A percentile compares a stretch with the other conserved stretches of the same genome.
Evolutionary conservation across 2,329 filamentous ascomycete genomes (phyloP).

Genomic region (Alternaria gaisen): DNA sequence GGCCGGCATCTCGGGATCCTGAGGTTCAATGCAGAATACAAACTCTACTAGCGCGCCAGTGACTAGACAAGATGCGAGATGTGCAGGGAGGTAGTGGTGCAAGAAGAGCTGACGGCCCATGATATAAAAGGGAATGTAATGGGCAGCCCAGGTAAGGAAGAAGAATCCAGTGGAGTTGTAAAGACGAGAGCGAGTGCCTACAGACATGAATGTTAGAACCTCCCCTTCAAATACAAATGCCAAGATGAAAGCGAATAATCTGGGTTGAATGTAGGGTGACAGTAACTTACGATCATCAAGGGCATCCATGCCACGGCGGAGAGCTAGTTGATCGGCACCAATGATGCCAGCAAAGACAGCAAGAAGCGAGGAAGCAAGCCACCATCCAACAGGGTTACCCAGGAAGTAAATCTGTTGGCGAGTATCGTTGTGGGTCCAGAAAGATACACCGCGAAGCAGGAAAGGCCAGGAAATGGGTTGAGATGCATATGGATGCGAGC

Average conservation of each 20-base stretch:
- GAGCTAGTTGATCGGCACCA: conserved; percentile 89
- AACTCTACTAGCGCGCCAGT: conserved; percentile 94
- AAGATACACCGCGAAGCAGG: conserved; percentile 94
- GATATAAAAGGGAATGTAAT: conserved; percentile 96
- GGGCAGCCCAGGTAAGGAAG: conserved; percentile 96
- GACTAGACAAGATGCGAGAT: conserved; percentile 88
- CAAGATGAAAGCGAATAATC: conserved; percentile 5
- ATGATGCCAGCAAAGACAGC: conserved; percentile 94
- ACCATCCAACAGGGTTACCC: conserved; percentile 96
- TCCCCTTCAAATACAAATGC: conserved; percentile 13
- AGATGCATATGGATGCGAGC: conserved; percentile 94
- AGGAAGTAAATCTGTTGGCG: conserved; percentile 98
- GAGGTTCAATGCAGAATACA: conserved; percentile 88
- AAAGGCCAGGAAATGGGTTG: conserved; percentile 98
- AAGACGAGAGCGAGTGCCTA: conserved; percentile 87
- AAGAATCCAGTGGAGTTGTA: conserved; percentile 99
- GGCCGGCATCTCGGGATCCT: conserved; percentile 56
- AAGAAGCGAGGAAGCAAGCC: conserved; percentile 89
- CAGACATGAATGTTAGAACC: conserved; percentile 20
- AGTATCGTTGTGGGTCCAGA: conserved; percentile 98
- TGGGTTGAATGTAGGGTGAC: conserved; percentile 6
- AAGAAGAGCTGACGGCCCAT: conserved; percentile 99
- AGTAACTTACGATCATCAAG: conserved; percentile 84
- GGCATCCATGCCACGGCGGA: conserved; percentile 91
- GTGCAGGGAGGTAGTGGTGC: conserved; percentile 95